Percentiles rank a stretch among this genome's conserved stretches.
phyloP scores from a whole-genome alignment of 257 asterid genomes.

The Verbena officinalis region DNA sequence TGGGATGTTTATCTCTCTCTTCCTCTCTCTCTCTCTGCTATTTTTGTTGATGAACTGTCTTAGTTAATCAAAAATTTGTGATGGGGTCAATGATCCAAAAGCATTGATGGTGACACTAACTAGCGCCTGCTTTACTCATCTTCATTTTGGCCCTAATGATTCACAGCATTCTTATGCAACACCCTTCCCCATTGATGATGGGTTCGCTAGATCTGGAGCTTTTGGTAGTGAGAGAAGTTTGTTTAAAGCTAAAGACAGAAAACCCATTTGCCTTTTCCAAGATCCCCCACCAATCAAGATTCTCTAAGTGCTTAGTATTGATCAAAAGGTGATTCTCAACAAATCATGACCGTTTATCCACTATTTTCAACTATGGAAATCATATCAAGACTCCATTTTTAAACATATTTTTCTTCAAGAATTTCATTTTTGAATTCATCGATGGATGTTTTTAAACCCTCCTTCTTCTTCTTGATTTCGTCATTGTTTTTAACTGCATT shows the following conservation, averaged over 20 bases:
- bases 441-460: slow-evolving; percentile 31
- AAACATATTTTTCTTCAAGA: no score
- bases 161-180: slow-evolving; percentile 24
- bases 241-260: slow-evolving; percentile 22
- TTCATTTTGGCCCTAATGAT: slow-evolving; percentile 29
- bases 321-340: slow-evolving; percentile 20
- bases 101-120: slow-evolving; percentile 53
- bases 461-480: slow-evolving; percentile 26
- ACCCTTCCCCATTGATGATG: slow-evolving; percentile 29
- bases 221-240: slow-evolving; percentile 25
- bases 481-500: slow-evolving; percentile 25
- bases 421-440: slow-evolving; percentile 12
- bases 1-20: slow-evolving; percentile 18
- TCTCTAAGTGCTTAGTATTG: slow-evolving; percentile 26
- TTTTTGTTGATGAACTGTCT: slow-evolving; percentile 27
- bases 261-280: slow-evolving; percentile 33
- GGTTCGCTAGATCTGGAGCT: slow-evolving; percentile 46
- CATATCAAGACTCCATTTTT: slow-evolving; percentile 26
- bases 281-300: slow-evolving; percentile 24
- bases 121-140: slow-evolving; percentile 55
- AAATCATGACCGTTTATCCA: neutral
- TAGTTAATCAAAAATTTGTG: slow-evolving; percentile 29
- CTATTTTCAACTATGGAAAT: slow-evolving; percentile 18
- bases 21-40: neutral
- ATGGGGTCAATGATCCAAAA: slow-evolving; percentile 37